Percentiles rank a stretch among this genome's conserved stretches.
Conservation (phyloP, 208 protist genomes). For the Crithidia bombi region DNA sequence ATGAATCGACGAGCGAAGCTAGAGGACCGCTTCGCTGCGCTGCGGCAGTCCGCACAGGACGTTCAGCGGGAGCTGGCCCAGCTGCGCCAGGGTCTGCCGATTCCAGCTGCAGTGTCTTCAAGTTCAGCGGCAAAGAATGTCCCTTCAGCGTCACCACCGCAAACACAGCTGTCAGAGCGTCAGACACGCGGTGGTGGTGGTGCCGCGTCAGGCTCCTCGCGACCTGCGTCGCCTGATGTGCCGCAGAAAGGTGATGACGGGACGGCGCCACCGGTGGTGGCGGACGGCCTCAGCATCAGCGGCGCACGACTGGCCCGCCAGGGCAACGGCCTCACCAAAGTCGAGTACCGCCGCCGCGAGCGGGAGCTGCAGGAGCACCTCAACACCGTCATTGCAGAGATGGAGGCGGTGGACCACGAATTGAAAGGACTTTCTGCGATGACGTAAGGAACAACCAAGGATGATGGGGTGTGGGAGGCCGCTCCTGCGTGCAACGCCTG, state of each 20-base stretch:
- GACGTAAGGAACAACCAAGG: conserved; percentile 7
- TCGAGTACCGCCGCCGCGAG: conserved; percentile 61
- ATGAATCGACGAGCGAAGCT: conserved; percentile 61
- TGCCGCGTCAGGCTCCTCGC: background rate
- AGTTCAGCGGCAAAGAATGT: background rate
- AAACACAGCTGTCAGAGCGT: conserved; percentile 19
- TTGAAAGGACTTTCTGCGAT: conserved; percentile 24
- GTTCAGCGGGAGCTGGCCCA: conserved; percentile 62
- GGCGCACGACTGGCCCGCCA: conserved; percentile 7
- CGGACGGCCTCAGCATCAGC: conserved; percentile 9
- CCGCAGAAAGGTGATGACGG: background rate
- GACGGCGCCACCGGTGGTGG: background rate
- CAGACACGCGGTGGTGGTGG: background rate
- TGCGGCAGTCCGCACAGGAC: conserved; percentile 46
- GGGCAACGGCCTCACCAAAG: conserved; percentile 16
- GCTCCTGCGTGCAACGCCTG: no score
- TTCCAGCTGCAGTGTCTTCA: background rate
- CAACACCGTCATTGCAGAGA: conserved; percentile 55
- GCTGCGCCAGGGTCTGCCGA: conserved; percentile 25
- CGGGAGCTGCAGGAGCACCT: conserved; percentile 56
- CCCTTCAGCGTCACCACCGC: background rate
- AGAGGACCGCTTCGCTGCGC: conserved; percentile 64
- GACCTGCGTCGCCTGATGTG: background rate
- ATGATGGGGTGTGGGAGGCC: no score
- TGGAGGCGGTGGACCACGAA: conserved; percentile 76